Base-by-base conservation (phyloP, 2,329 filamentous ascomycete genomes). In the Epichloe uncinata region DNA sequence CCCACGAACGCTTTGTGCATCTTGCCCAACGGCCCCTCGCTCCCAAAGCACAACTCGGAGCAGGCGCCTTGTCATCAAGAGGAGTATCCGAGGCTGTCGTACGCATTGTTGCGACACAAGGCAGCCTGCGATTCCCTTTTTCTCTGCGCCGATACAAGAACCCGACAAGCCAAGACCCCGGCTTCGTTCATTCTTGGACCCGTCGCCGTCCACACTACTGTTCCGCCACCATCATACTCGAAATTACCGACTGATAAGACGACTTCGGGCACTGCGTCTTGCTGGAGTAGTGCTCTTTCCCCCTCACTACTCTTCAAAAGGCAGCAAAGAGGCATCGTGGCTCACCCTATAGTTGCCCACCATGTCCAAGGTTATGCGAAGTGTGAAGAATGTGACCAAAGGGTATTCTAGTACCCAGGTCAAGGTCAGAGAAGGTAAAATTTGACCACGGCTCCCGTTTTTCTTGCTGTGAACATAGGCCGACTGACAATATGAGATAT, bases 381-480 rank as follows among this genome's bases (percentile, higher is more conserved):
- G 87, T 66, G 90, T 97, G 63, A 97, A 96, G 75, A 98, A 97
- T 76, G 91, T 98, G 70, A 97, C 93, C 68, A 98, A 97, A 74
- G 93, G 93, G 61, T 98, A 98, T 67, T 96, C 91, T 36, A 83
- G 79, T 57, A 88, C 94, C 61, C 91, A 98, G 76, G 87, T 97
- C 68, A 97, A 97, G 75, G 93, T 98, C 69, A 84, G 90, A 73
- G 91, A 95, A 87, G 89, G 89, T 95, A 73, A 49, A 45, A 12
- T 8, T 49, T 42, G 37, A 18, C 45, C 22, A n/a, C 33, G 30
- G 20, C 43, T 40, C 37, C 30, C 42, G 47, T 22, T 5, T 44
- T 41, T 42, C 52, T 47, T 42, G n/a, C 47, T 26, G 16, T 15
- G 26, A 35, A 12, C 15, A 16, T 34, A 40, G 4, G 13, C 35